Percentiles rank a stretch among this genome's conserved stretches.
Conservation (phyloP, 2,329 filamentous ascomycete genomes). For the Aspergillus viridinutans region DNA sequence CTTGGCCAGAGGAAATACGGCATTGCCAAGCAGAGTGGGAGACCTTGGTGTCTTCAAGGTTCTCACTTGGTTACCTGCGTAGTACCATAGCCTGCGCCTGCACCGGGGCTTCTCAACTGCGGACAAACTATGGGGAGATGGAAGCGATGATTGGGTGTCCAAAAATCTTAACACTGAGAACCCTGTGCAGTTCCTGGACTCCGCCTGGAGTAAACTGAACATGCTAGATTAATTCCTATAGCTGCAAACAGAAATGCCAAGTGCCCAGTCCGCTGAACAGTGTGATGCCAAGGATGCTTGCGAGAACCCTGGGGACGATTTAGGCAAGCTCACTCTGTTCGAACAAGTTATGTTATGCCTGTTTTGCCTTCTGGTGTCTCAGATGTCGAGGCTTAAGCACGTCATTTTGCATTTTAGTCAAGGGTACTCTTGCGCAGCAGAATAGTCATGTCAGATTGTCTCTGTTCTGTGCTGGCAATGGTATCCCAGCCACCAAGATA, state of each 20-base stretch:
- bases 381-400: neutral
- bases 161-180: no score
- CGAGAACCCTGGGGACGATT: neutral
- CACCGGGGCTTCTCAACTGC: neutral
- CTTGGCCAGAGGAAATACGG: neutral
- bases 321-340: neutral
- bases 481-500: neutral
- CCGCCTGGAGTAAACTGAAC: neutral
- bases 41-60: conserved; percentile 21
- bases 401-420: neutral
- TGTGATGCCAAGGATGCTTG: neutral
- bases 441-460: neutral
- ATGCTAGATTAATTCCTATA: neutral
- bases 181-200: neutral
- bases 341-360: neutral
- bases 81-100: neutral
- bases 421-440: neutral
- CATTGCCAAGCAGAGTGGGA: conserved; percentile 14
- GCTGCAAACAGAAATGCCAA: neutral
- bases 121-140: neutral
- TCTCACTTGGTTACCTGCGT: conserved; percentile 4
- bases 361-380: no score
- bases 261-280: neutral
- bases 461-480: neutral
- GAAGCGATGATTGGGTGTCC: neutral